phyloP scores from a whole-genome alignment of 78 protist species.

The Dictyostelium citrinum region DNA sequence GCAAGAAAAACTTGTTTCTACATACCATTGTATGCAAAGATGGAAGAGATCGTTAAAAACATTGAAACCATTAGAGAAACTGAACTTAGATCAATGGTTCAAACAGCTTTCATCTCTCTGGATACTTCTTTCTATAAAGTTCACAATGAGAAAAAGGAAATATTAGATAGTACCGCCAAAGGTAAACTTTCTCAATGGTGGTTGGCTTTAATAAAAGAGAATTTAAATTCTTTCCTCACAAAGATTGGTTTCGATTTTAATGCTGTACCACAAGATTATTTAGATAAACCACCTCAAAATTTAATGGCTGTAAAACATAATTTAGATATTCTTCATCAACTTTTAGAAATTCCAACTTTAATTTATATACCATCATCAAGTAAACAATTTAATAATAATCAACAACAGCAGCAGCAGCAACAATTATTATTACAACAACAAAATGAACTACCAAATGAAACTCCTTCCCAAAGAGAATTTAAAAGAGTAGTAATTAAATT shows the following conservation, averaged over 20 bases:
- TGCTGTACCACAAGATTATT: constrained; percentile 64
- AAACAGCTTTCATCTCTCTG: neutral
- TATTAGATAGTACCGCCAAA: constrained; percentile 39
- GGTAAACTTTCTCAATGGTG: constrained; percentile 45
- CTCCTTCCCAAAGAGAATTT: constrained; percentile 2
- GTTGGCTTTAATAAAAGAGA: constrained; percentile 6
- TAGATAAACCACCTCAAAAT: constrained; percentile 61
- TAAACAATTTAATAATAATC: neutral
- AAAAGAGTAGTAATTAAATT: neutral
- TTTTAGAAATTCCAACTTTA: neutral
- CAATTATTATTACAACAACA: neutral
- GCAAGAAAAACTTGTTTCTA: constrained; percentile 65
- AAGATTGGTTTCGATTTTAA: neutral
- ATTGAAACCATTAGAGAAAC: constrained; percentile 43
- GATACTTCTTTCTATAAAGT: neutral
- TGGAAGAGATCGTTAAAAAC: constrained; percentile 42
- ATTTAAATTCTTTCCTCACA: constrained; percentile 15
- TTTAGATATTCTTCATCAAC: constrained; percentile 18
- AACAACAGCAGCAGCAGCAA: neutral
- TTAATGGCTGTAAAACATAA: neutral
- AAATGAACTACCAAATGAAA: neutral
- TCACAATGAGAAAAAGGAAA: constrained; percentile 24
- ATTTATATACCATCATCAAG: neutral
- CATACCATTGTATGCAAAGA: constrained; percentile 24
- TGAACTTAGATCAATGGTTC: constrained; percentile 13